Evolutionary conservation across 768 basidiomycete species (phyloP).

Genomic region (Trametes gibbosa): DNA sequence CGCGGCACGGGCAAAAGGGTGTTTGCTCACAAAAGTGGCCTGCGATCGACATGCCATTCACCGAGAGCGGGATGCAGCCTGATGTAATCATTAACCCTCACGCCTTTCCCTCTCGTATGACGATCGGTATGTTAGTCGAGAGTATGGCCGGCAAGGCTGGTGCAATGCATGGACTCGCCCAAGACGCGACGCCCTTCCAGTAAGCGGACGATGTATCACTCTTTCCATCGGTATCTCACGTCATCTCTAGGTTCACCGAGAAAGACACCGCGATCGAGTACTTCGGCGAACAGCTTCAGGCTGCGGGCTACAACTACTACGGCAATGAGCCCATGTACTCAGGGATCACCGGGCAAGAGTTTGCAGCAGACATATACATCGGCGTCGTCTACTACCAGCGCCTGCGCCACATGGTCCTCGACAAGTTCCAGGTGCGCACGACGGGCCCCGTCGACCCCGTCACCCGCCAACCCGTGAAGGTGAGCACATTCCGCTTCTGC

Average conservation of each 20-base stretch:
- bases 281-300: constrained; percentile 91
- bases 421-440: constrained; percentile 99
- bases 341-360: constrained; percentile 98
- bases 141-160: constrained; percentile 99
- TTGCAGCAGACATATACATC: constrained; percentile 97
- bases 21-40: constrained; percentile 99
- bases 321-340: constrained; percentile 99
- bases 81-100: constrained; percentile 99
- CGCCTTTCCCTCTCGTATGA: constrained; percentile 99
- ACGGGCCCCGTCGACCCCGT: constrained; percentile 96
- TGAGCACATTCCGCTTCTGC: constrained; percentile 33
- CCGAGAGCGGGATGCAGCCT: constrained; percentile 97
- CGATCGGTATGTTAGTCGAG: constrained; percentile 99
- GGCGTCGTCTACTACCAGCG: constrained; percentile 99
- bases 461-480: constrained; percentile 97
- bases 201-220: constrained; percentile 37
- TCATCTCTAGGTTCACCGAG: constrained; percentile 76
- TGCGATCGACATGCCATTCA: constrained; percentile 96
- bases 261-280: constrained; percentile 96
- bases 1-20: constrained; percentile 98
- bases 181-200: constrained; percentile 99
- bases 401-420: constrained; percentile 97
- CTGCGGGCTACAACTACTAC: constrained; percentile 97
- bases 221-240: constrained; percentile 1
- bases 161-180: constrained; percentile 96